These are phyloP conservation scores for Malbranchea zuffiana DNA, from an alignment of 2,329 filamentous ascomycete genomes.

Conservation along the genomic window DNA sequence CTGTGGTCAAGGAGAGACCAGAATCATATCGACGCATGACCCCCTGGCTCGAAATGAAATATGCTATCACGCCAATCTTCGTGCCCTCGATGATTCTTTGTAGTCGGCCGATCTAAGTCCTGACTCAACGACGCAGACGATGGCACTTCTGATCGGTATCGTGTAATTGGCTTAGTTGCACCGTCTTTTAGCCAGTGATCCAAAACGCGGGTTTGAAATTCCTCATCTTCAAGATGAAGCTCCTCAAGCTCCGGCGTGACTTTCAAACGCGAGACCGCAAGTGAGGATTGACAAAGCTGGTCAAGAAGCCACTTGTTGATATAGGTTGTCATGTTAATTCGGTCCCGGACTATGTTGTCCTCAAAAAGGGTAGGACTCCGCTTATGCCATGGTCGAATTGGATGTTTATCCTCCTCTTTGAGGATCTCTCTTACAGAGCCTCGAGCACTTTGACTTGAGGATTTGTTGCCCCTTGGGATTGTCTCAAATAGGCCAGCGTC, in stretches of 20 bases:
- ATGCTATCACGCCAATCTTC: too few relatives aligned
- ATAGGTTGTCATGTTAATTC: slow-evolving; percentile 17
- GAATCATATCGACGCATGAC: too few relatives aligned
- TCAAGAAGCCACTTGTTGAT: slow-evolving; percentile 26
- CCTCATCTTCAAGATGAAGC: slow-evolving; percentile 10
- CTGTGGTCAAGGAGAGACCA: too few relatives aligned
- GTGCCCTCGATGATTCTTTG: too few relatives aligned
- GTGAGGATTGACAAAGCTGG: slow-evolving; percentile 22
- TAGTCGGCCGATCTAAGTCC: too few relatives aligned
- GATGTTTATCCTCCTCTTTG: background rate
- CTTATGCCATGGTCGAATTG: slow-evolving; percentile 7
- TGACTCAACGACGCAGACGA: too few relatives aligned
- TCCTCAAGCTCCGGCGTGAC: slow-evolving; percentile 16
- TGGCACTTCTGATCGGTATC: background rate
- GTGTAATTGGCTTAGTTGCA: slow-evolving; percentile 2
- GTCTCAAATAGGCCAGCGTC: slow-evolving; percentile 12
- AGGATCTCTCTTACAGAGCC: too few relatives aligned
- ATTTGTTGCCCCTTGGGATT: slow-evolving; percentile 5
- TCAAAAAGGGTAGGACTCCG: slow-evolving; percentile 18
- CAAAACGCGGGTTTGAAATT: background rate
- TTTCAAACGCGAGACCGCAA: slow-evolving; percentile 20
- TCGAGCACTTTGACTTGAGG: too few relatives aligned
- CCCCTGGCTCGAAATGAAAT: too few relatives aligned
- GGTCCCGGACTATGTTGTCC: slow-evolving; percentile 6
- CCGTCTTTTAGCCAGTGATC: background rate